Evolutionary conservation across 2,329 filamentous ascomycete species (phyloP), one percentile per base, ranked within the genome.

Genomic region (Fusarium pilosicola): DNA sequence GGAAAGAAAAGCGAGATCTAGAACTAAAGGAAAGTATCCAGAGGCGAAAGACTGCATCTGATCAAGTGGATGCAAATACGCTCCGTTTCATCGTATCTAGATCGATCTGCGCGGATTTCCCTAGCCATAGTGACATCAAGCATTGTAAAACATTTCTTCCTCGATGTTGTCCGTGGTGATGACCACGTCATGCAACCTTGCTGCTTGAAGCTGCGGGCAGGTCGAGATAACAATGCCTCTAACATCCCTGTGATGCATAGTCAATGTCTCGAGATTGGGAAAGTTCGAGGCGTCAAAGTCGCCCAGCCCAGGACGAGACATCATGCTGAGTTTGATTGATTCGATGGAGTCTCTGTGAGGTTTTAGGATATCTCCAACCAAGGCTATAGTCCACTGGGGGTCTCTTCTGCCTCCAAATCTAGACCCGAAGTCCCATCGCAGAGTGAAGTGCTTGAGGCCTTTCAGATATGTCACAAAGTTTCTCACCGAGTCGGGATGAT

Each of bases 291-390:
- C 41, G 14, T 36, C 30, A 20, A 58, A 58, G 20, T 20, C 24
- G 5, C 30, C 41, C 17, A 32, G 41, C 22, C 55, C 30, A 17
- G 18, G 24, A 6, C 28, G 7, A 9, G 17, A 12, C 41, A 58
- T 58, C 41, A 28, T 58, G 24, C 55, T 11, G 24, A 58, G n/a
- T 24, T 34, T 34, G 30, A 58, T 58, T 12, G 55, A 36, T 28
- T 58, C 28, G n/a, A 58, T 39, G 7, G 34, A 54, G 24, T 38
- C 10, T 28, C 24, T 11, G 7, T 54, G 51, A 39, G 34, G 20
- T 28, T 39, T 28, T 2, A 54, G 51, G 51, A 39, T 39, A 22
- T 28, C 18, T 17, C 51, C 34, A 22, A 54, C 14, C 24, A 38
- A 28, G 14, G 24, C 34, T 22, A 54, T 20, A 14, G 14, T 39